Evolutionary conservation across 2,329 filamentous ascomycete species (phyloP), one percentile per base, ranked within the genome.

Genomic region (Cylindrodendrum hubeiense): DNA sequence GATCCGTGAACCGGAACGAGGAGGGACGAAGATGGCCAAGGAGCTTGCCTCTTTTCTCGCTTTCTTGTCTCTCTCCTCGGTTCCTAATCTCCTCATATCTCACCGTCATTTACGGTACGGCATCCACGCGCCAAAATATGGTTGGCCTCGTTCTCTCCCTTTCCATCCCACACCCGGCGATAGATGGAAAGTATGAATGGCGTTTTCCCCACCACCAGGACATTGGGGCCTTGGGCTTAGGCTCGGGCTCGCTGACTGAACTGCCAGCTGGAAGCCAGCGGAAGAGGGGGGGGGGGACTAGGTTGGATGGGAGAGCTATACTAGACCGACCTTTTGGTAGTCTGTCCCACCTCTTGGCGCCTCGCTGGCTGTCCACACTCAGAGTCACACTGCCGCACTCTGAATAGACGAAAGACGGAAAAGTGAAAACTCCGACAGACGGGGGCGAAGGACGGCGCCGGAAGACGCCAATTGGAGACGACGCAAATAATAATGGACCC

Each of bases 331-430:
- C 41, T 50, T 53, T 43, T 54, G 49, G 52, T 57, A 55, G 55
- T 55, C 50, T 56, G 61, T 70, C 67, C 60, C 64, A 60, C 71
- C 67, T 70, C 69, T 60, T 28, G 63, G 67, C 51, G 49, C 43
- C 57, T 44, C 56, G 66, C 55, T 71, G 61, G 70, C 62, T 47
- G 39, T 47, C 58, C 57, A 62, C 39, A 24, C 57, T 62, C 46
- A 49, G 43, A 64, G 43, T 64, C 61, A 65, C 67, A 72, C 67
- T 72, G 63, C 69, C 67, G 67, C 64, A 65, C 71, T 72, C 69
- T 59, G 61, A 71, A 66, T 65, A 69, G 57, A 39, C 37, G 37
- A 47, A 59, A 52, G 34, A 52, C 41, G 19, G 49, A 28, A 21
- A 63, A 47, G 43, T 55, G 58, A 64, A 64, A 47, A 50, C 30